Evolutionary conservation across 2,329 filamentous ascomycete species (phyloP).

Genomic region (Neoarthrinium moseri): DNA sequence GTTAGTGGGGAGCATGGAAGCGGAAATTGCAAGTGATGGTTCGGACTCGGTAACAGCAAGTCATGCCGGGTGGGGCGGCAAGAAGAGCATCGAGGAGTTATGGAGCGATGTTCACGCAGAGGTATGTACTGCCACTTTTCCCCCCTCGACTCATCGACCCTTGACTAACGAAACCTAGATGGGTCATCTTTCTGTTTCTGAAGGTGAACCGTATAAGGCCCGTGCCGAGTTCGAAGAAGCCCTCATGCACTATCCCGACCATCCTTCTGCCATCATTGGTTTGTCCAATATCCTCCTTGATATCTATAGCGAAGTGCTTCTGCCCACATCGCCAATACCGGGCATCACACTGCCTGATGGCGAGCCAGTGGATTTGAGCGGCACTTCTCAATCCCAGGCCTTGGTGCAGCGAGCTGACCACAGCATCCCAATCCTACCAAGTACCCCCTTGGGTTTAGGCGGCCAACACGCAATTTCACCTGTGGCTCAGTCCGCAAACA

Average conservation of each 20-base stretch:
- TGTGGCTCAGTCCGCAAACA: conserved; percentile 12
- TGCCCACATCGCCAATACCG: conserved; percentile 56
- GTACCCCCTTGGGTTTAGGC: conserved; percentile 46
- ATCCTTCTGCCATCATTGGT: conserved; percentile 76
- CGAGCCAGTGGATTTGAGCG: conserved; percentile 17
- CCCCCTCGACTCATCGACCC: neutral
- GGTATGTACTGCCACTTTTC: conserved; percentile 49
- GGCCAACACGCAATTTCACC: conserved; percentile 13
- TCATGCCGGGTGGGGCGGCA: conserved; percentile 72
- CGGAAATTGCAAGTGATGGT: conserved; percentile 60
- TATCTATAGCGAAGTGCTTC: conserved; percentile 70
- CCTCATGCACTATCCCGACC: conserved; percentile 75
- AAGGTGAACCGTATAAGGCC: conserved; percentile 64
- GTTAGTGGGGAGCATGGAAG: conserved; percentile 70
- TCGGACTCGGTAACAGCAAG: conserved; percentile 62
- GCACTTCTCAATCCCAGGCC: conserved; percentile 7
- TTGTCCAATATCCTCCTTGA: conserved; percentile 85
- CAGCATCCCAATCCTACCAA: conserved; percentile 32
- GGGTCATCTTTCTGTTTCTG: conserved; percentile 64
- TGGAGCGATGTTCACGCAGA: conserved; percentile 83
- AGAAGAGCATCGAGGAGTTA: conserved; percentile 78
- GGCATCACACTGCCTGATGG: conserved; percentile 34
- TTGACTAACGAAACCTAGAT: conserved; percentile 47
- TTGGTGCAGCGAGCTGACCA: conserved; percentile 6
- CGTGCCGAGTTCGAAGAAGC: conserved; percentile 80